Percentiles rank a stretch among this genome's conserved stretches.
Conservation (phyloP, 1,139 yeast species). For the Yamadazyma kanchanaburiensis region DNA sequence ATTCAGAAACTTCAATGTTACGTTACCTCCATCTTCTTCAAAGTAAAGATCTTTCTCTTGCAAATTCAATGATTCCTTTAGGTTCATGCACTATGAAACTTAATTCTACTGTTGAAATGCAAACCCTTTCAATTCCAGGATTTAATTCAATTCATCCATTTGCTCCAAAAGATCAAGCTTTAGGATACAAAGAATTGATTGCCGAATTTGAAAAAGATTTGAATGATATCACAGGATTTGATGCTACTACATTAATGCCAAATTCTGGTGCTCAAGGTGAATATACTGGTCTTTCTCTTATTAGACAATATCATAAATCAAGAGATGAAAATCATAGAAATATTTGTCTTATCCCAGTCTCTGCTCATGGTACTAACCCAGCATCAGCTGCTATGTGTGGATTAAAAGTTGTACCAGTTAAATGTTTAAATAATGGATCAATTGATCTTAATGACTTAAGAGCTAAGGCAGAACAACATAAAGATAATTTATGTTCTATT, state of each 20-base stretch:
- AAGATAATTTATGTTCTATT: conserved; percentile 73
- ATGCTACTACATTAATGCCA: conserved; percentile 89
- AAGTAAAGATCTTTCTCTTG: conserved; percentile 84
- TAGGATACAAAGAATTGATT: conserved; percentile 76
- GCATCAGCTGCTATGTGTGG: conserved; percentile 99
- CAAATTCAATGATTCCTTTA: conserved; percentile 94
- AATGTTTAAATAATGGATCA: conserved; percentile 82
- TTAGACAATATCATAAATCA: conserved; percentile 70
- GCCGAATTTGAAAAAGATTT: conserved; percentile 78
- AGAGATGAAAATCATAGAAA: conserved; percentile 64
- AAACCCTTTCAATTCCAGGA: conserved; percentile 92
- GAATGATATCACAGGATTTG: conserved; percentile 93
- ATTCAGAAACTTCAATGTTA: conserved; percentile 91
- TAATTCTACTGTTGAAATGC: conserved; percentile 93
- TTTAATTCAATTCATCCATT: conserved; percentile 88
- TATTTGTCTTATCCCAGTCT: conserved; percentile 89
- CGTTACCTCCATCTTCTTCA: conserved; percentile 86
- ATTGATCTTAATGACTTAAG: conserved; percentile 75
- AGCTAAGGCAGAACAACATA: conserved; percentile 68
- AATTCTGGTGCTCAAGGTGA: conserved; percentile 99
- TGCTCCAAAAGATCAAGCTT: conserved; percentile 82
- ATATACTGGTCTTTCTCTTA: conserved; percentile 88
- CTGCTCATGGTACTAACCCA: conserved; percentile 98
- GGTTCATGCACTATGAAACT: conserved; percentile 98
- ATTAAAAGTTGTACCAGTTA: conserved; percentile 86